phyloP scores from a whole-genome alignment of 257 asterid genomes.

The Solanum sitiens region DNA sequence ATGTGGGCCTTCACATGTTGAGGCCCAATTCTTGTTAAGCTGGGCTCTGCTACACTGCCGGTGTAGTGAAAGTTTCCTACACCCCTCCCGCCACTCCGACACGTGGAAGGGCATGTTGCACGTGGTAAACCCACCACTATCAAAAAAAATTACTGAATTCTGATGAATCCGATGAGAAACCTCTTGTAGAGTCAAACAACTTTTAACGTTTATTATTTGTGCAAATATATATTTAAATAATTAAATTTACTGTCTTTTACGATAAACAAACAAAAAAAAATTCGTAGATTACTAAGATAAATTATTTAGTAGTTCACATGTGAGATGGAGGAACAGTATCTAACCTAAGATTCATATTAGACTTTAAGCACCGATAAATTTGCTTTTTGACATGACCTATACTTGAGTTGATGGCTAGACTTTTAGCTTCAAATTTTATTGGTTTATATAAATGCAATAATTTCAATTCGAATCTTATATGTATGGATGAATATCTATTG shows the following conservation, averaged over 20 bases:
- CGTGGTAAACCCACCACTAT: background rate
- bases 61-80: background rate
- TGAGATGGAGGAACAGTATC: background rate
- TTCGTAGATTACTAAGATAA: too few relatives aligned
- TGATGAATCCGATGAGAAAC: background rate
- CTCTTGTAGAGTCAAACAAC: too few relatives aligned
- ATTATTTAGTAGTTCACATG: background rate
- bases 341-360: background rate
- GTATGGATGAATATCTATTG: background rate
- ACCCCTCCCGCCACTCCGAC: background rate
- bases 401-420: background rate
- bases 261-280: too few relatives aligned
- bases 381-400: background rate
- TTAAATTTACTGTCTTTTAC: background rate
- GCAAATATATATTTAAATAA: background rate
- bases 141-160: too few relatives aligned
- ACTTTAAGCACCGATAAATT: background rate
- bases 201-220: too few relatives aligned
- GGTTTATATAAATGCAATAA: too few relatives aligned
- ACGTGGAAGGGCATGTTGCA: background rate
- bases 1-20: conserved; percentile 39
- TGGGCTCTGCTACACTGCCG: conserved; percentile 32
- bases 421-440: too few relatives aligned
- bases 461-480: too few relatives aligned
- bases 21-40: conserved; percentile 43